Percentiles rank a stretch among this genome's conserved stretches.
These are phyloP conservation scores for Arctium minus DNA, from an alignment of 129 eudicot genomes.

Conservation along the genomic window DNA sequence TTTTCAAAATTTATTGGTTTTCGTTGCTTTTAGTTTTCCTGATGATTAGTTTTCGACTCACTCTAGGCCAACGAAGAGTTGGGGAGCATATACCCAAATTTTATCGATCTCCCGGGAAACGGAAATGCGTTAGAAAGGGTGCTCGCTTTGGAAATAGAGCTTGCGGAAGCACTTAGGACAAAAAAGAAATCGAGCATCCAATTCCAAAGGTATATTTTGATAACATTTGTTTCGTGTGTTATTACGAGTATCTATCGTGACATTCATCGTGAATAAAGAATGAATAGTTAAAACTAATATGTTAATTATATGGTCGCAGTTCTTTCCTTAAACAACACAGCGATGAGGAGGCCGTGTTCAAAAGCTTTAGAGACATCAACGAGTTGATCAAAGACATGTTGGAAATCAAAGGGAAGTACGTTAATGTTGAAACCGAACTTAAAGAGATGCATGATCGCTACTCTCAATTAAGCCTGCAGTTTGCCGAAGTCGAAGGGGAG, in stretches of 20 bases:
- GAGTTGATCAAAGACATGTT: constrained; percentile 78
- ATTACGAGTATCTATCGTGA: neutral
- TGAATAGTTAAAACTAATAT: neutral
- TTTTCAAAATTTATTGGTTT: neutral
- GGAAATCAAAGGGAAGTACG: constrained; percentile 73
- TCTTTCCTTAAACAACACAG: constrained; percentile 88
- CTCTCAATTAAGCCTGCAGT: constrained; percentile 86
- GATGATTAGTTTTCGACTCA: neutral
- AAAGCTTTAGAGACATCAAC: constrained; percentile 88
- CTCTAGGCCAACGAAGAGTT: constrained; percentile 75
- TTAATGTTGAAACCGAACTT: constrained; percentile 59
- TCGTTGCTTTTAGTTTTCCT: neutral
- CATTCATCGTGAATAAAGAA: neutral
- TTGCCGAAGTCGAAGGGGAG: constrained; percentile 99
- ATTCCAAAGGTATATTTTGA: constrained; percentile 72
- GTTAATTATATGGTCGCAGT: constrained; percentile 28
- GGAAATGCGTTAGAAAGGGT: constrained; percentile 91
- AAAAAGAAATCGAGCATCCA: constrained; percentile 65
- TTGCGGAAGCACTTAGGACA: constrained; percentile 82
- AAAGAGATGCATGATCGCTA: constrained; percentile 93
- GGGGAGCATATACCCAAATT: constrained; percentile 64
- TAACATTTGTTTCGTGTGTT: neutral
- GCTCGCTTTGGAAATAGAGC: constrained; percentile 97
- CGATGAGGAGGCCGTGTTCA: constrained; percentile 78
- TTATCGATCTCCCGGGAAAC: constrained; percentile 46